Percentiles rank a stretch among this genome's conserved stretches.
Conservation (phyloP, 805 yeast genomes). For the Novakomyces olei region DNA sequence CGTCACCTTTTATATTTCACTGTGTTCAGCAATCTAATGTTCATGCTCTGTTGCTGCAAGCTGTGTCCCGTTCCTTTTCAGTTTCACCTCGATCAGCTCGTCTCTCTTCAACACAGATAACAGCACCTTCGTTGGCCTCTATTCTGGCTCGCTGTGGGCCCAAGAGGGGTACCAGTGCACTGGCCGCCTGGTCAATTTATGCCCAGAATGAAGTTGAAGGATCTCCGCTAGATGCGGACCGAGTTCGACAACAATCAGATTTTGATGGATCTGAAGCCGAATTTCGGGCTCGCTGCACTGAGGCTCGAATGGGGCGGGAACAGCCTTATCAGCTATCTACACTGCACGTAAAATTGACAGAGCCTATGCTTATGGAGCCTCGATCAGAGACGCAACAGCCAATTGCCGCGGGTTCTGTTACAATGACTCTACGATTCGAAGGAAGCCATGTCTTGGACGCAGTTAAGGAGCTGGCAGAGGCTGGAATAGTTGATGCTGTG, state of each 20-base stretch:
- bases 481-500: conserved; percentile 6
- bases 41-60: no score
- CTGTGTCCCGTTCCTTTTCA: no score
- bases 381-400: not conserved
- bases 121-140: no score
- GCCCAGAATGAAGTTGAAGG: conserved; percentile 9
- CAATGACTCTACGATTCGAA: conserved; percentile 6
- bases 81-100: no score
- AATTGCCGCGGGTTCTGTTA: not conserved
- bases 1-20: no score
- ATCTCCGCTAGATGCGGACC: conserved; percentile 7
- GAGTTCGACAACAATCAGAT: not conserved
- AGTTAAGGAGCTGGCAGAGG: conserved; percentile 6
- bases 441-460: conserved; percentile 10
- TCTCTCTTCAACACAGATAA: no score
- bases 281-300: conserved; percentile 1
- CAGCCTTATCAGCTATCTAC: conserved; percentile 7
- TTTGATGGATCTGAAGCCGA: not conserved
- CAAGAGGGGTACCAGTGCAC: no score
- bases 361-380: conserved; percentile 6
- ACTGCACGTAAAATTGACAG: conserved; percentile 7
- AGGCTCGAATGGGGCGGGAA: conserved; percentile 5
- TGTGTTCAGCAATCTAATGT: no score
- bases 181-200: conserved; percentile 10
- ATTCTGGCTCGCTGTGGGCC: no score